Percentiles rank a stretch among this genome's conserved stretches.
Conservation (phyloP, 768 basidiomycete species). For the Russula brevipes region DNA sequence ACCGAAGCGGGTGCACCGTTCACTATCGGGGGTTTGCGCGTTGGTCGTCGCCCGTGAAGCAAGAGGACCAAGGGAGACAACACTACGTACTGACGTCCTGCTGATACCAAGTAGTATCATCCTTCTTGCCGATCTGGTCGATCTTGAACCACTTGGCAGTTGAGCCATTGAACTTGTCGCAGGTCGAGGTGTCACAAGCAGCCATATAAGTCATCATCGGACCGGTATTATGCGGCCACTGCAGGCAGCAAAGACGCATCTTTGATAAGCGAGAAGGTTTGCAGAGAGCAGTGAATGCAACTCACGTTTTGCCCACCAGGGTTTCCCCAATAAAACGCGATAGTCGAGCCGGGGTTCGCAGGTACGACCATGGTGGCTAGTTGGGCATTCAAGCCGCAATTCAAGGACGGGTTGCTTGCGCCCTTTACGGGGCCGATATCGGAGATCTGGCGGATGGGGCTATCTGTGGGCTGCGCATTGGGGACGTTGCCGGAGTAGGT, state of each 20-base stretch:
- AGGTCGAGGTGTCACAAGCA: conserved; percentile 48
- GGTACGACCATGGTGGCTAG: conserved; percentile 43
- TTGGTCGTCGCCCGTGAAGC: not conserved
- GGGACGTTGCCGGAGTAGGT: conserved; percentile 21
- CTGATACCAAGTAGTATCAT: conserved; percentile 31
- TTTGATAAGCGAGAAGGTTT: not conserved
- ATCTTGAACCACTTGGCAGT: conserved; percentile 71
- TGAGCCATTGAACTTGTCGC: conserved; percentile 55
- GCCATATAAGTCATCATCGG: conserved; percentile 75
- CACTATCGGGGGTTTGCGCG: conserved; percentile 19
- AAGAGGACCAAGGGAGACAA: not conserved
- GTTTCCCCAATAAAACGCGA: conserved; percentile 51
- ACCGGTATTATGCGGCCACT: conserved; percentile 58
- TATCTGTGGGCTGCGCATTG: conserved; percentile 10
- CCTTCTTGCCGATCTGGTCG: conserved; percentile 30
- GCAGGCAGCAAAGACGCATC: not conserved
- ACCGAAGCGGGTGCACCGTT: conserved; percentile 28
- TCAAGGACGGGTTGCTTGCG: conserved; percentile 46
- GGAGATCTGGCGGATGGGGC: conserved; percentile 39
- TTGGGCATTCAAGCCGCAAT: conserved; percentile 52
- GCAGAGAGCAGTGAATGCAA: not conserved
- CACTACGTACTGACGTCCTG: conserved; percentile 29
- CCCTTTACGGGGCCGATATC: conserved; percentile 46
- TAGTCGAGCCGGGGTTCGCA: conserved; percentile 52
- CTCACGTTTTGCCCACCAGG: conserved; percentile 34